Evolutionary conservation across 2,329 filamentous ascomycete species (phyloP).

Genomic region (Aspergillus floridensis): DNA sequence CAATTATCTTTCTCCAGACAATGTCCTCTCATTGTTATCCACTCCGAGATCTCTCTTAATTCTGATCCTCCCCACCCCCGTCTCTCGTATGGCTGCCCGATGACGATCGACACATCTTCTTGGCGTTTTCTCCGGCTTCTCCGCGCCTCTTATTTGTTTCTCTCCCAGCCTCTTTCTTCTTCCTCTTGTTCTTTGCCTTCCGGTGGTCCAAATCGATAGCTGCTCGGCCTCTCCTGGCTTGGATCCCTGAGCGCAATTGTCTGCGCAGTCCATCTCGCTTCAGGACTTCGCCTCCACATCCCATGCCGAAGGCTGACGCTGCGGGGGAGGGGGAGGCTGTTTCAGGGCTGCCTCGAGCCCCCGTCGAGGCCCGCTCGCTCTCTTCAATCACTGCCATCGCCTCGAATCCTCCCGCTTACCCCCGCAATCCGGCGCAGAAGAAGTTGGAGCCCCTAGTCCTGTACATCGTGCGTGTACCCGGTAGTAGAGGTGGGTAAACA

Average conservation of each 20-base stretch:
- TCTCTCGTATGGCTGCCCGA: constrained; percentile 10
- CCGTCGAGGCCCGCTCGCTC: constrained; percentile 78
- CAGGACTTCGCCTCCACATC: constrained; percentile 1
- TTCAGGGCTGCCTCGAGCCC: constrained; percentile 27
- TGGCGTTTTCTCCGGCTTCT: constrained; percentile 14
- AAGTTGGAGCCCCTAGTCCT: constrained; percentile 71
- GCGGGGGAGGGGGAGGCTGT: constrained; percentile 28
- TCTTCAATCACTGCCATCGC: constrained; percentile 77
- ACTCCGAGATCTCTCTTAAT: background rate
- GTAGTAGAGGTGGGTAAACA: constrained; percentile 68
- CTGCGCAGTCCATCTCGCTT: background rate
- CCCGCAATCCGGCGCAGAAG: constrained; percentile 69
- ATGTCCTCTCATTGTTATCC: background rate
- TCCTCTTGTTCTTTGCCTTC: background rate
- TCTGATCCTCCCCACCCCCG: background rate
- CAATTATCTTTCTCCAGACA: too few relatives aligned
- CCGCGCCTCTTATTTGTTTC: constrained; percentile 14
- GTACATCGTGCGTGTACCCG: constrained; percentile 91
- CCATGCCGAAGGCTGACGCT: constrained; percentile 23
- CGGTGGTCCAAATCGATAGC: background rate
- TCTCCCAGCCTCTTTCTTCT: constrained; percentile 14
- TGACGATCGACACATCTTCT: constrained; percentile 9
- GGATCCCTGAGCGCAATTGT: background rate
- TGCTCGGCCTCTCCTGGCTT: background rate
- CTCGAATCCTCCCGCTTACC: constrained; percentile 81